Evolutionary conservation across 2,329 filamentous ascomycete species (phyloP).

Genomic region (Emergomyces orientalis): DNA sequence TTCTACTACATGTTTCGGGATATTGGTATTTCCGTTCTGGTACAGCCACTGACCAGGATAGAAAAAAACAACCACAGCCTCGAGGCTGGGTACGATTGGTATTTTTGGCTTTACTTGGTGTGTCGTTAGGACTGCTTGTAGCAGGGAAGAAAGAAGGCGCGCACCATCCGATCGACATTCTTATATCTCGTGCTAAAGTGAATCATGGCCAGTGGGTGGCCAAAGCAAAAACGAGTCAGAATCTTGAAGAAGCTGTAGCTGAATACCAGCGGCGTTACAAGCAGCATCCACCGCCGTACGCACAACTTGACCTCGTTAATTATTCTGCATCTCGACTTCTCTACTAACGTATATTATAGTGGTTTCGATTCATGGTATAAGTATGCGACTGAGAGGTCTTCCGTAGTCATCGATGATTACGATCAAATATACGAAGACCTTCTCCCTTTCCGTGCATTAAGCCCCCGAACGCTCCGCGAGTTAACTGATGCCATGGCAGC

Average conservation of each 20-base stretch:
- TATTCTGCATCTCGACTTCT: constrained; percentile 10
- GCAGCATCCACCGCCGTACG: constrained; percentile 47
- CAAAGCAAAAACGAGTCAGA: constrained; percentile 41
- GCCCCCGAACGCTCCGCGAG: constrained; percentile 43
- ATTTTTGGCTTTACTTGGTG: constrained; percentile 35
- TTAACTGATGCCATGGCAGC: constrained; percentile 46
- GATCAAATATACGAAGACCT: constrained; percentile 51
- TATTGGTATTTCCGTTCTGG: constrained; percentile 24
- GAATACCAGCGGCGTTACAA: constrained; percentile 46
- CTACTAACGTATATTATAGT: constrained; percentile 15
- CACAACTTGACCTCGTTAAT: constrained; percentile 6
- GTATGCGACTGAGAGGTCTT: constrained; percentile 45
- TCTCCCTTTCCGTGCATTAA: constrained; percentile 46
- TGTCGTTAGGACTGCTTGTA: constrained; percentile 34
- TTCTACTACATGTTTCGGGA: constrained; percentile 24
- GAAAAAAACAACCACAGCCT: constrained; percentile 21
- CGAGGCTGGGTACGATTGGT: constrained; percentile 29
- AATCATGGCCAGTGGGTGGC: constrained; percentile 43
- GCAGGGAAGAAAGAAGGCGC: constrained; percentile 33
- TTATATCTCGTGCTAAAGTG: constrained; percentile 43
- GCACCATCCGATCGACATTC: constrained; percentile 47
- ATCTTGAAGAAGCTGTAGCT: constrained; percentile 41
- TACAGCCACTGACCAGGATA: constrained; percentile 23
- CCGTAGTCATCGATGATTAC: constrained; percentile 50
- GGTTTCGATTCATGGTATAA: constrained; percentile 53